A percentile compares a stretch with the other conserved stretches of the same genome.
Conservation (phyloP, 2,329 filamentous ascomycete genomes). For the Mariannaea elegans region DNA sequence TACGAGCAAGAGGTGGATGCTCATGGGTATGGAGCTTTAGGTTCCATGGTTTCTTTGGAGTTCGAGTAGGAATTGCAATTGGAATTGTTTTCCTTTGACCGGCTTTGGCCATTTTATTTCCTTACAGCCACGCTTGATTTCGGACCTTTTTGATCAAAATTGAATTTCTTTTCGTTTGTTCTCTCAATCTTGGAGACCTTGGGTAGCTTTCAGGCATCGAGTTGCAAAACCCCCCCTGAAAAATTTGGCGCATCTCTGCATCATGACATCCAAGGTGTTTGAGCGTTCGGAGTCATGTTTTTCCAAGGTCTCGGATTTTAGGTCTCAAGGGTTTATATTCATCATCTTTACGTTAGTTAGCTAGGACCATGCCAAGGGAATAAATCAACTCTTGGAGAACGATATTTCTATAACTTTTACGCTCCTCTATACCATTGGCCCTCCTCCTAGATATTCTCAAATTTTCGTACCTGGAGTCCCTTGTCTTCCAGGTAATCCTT, state of each 20-base stretch:
- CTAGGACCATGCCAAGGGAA: slow-evolving; percentile 23
- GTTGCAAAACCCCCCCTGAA: slow-evolving; percentile 26
- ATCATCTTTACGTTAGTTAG: slow-evolving; percentile 23
- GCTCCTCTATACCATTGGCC: slow-evolving; percentile 42
- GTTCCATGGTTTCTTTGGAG: slow-evolving; percentile 54
- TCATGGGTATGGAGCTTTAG: slow-evolving; percentile 88
- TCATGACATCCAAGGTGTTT: slow-evolving; percentile 23
- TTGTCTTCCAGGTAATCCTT: slow-evolving; percentile 80
- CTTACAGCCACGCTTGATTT: slow-evolving; percentile 28
- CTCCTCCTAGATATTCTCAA: slow-evolving; percentile 59
- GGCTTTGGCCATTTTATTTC: slow-evolving; percentile 19
- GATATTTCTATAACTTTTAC: slow-evolving; percentile 1
- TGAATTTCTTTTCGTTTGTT: background rate
- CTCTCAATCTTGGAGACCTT: slow-evolving; percentile 21
- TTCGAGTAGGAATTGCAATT: background rate
- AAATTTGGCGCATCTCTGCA: slow-evolving; percentile 27
- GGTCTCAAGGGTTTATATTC: slow-evolving; percentile 5
- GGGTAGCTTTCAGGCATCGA: slow-evolving; percentile 31
- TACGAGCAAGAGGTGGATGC: slow-evolving; percentile 82
- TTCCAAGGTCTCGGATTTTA: background rate
- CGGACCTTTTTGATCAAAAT: slow-evolving; percentile 12
- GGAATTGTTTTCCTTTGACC: slow-evolving; percentile 32
- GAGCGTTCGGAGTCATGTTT: slow-evolving; percentile 24
- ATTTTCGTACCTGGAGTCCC: slow-evolving; percentile 81
- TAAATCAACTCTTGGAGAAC: slow-evolving; percentile 2